Conservation (phyloP, 179 eudicot genomes). For the Carnegiea gigantea region DNA sequence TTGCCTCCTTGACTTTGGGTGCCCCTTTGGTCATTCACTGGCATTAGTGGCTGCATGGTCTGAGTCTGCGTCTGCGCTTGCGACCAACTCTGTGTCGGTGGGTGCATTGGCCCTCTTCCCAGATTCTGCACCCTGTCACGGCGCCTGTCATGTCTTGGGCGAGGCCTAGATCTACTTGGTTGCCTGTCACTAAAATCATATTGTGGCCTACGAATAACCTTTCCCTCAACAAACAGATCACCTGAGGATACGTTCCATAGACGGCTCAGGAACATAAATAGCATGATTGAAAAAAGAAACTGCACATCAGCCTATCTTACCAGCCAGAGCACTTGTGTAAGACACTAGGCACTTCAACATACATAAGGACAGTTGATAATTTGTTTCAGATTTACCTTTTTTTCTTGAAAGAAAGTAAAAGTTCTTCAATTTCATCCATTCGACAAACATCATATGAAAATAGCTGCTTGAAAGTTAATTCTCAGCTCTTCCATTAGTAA, state of each 20-base stretch:
- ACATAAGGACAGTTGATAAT: background rate
- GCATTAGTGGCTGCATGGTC: slow-evolving; percentile 30
- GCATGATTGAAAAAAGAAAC: background rate
- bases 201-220: slow-evolving; percentile 83
- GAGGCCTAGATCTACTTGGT: slow-evolving; percentile 52
- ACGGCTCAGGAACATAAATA: slow-evolving; percentile 5
- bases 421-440: no score
- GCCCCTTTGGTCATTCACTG: slow-evolving; percentile 27
- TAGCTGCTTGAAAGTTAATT: background rate
- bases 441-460: no score
- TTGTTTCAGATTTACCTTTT: background rate
- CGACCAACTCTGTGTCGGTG: slow-evolving; percentile 27
- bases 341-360: background rate
- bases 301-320: background rate
- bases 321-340: background rate
- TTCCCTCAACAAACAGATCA: slow-evolving; percentile 77
- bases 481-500: background rate
- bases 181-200: slow-evolving; percentile 64
- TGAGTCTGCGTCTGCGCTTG: slow-evolving; percentile 28
- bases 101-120: slow-evolving; percentile 47
- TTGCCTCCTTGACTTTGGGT: slow-evolving; percentile 19
- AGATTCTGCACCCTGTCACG: slow-evolving; percentile 60
- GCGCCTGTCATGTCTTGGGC: slow-evolving; percentile 75
- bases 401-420: no score
- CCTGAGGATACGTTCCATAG: slow-evolving; percentile 38